Base-by-base conservation (phyloP, 352 stramenopile genomes). In the Phytophthora sansomeana region DNA sequence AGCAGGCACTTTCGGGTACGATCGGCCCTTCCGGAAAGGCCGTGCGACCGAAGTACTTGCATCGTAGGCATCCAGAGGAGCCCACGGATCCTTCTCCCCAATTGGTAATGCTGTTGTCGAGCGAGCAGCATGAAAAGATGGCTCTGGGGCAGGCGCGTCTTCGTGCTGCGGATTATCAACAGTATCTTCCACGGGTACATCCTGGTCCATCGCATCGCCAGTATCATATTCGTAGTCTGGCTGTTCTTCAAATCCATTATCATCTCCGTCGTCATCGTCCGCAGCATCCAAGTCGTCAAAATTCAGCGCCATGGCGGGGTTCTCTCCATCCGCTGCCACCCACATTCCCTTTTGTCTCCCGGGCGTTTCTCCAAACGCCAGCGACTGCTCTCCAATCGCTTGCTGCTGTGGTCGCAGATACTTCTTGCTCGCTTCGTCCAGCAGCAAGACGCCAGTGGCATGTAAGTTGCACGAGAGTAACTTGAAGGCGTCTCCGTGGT, bases 401-500 rank as follows among this genome's bases (percentile, higher is more conserved):
- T 66, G 39, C 58, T 73, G 38, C 35, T 66, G 41, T 19, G 42
- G 30, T 35, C 39, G 33, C 0, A 94, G 57, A 39, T 91, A 92
- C 58, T 91, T 91, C n/a, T 84, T 87, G 41, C 85, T 94, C 32
- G 78, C 72, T 36, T 96, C 88, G 57, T 96, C 88, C 51, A 96
- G 63, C 29, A 94, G 67, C 53, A 96, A 58, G 49, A 92, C 86
- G 14, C 88, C 88, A 24, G 69, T 89, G 33, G 77, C 58, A 38
- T 94, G 83, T 24, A 96, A 67, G 39, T 82, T 80, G 66, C 88
- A 96, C 67, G 84, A 93, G 66, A 91, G 60, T 38, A 96, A 63
- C 78, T 94, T 96, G 72, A 94, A 93, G 21, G 83, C 90, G 58
- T 96, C 86, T 46, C 88, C 88, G 33, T 93, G 83, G 51, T 94